phyloP scores from a whole-genome alignment of 169 alveolate genomes.

The Eimeria brunetti region DNA sequence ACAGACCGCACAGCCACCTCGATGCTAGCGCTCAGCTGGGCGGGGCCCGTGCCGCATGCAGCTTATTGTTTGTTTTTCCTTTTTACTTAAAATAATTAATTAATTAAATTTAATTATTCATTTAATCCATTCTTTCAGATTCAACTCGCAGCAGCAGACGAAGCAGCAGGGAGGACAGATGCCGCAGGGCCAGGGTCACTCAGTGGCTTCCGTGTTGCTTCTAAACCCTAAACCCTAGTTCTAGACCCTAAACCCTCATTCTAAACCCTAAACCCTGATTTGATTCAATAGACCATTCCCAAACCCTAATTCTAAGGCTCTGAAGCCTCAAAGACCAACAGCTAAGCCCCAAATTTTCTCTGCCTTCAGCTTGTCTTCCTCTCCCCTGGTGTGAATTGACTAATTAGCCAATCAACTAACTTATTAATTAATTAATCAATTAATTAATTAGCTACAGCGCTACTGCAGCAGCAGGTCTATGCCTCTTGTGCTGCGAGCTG shows the following conservation, averaged over 20 bases:
- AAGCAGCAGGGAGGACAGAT: background rate
- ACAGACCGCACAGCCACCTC: slow-evolving; percentile 10
- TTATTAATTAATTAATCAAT: too few relatives aligned
- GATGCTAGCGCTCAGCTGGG: slow-evolving; percentile 39
- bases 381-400: too few relatives aligned
- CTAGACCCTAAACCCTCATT: background rate
- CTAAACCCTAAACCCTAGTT: background rate
- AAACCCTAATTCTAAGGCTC: too few relatives aligned
- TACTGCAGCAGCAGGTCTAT: too few relatives aligned
- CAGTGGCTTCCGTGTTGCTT: background rate
- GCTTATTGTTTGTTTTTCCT: background rate
- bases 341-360: too few relatives aligned
- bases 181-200: slow-evolving; percentile 18
- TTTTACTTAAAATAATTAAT: too few relatives aligned
- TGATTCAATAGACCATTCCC: too few relatives aligned
- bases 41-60: slow-evolving; percentile 9
- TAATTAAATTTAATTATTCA: background rate
- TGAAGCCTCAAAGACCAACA: too few relatives aligned
- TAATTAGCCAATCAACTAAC: too few relatives aligned
- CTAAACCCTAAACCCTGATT: background rate
- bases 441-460: too few relatives aligned
- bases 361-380: too few relatives aligned
- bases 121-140: background rate
- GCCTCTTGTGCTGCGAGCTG: too few relatives aligned
- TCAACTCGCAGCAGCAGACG: background rate